These are phyloP conservation scores for Fraxinus xanthoxyloides DNA, from an alignment of 305 asterid genomes.

Conservation along the genomic window DNA sequence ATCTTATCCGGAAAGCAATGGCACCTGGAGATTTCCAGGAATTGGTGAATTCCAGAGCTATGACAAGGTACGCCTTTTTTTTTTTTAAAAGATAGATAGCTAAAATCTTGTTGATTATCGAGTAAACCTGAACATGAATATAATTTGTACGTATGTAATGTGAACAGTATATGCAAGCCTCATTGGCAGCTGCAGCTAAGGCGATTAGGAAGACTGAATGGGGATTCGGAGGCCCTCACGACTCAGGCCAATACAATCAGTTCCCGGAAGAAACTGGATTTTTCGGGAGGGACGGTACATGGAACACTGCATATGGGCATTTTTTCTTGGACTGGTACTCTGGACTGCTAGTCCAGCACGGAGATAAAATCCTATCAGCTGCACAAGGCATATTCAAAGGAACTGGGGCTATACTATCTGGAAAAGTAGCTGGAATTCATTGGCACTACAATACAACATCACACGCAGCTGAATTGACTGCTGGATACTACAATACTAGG, in stretches of 20 bases:
- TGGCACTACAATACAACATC: slow-evolving; percentile 89
- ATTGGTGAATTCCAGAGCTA: slow-evolving; percentile 93
- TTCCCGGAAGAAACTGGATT: slow-evolving; percentile 84
- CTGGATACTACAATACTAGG: slow-evolving; percentile 88
- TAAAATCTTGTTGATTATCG: background rate
- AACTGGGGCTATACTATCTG: slow-evolving; percentile 70
- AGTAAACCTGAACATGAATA: background rate
- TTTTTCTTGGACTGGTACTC: slow-evolving; percentile 85
- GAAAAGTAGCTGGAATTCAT: slow-evolving; percentile 89
- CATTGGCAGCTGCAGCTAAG: slow-evolving; percentile 74
- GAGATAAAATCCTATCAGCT: slow-evolving; percentile 67
- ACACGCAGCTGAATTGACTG: slow-evolving; percentile 81
- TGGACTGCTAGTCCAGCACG: slow-evolving; percentile 64
- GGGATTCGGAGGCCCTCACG: slow-evolving; percentile 84
- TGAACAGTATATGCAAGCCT: slow-evolving; percentile 81
- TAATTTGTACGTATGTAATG: background rate
- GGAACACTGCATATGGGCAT: slow-evolving; percentile 71
- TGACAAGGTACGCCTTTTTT: slow-evolving; percentile 54
- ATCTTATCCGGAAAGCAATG: slow-evolving; percentile 89
- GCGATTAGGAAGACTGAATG: slow-evolving; percentile 63
- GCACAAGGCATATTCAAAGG: slow-evolving; percentile 65
- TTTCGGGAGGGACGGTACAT: slow-evolving; percentile 68
- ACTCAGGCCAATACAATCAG: slow-evolving; percentile 72
- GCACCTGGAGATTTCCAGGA: slow-evolving; percentile 90
- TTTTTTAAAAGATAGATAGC: background rate